Conservation (phyloP, 257 asterid species). For the Solanum lycopersicoides region DNA sequence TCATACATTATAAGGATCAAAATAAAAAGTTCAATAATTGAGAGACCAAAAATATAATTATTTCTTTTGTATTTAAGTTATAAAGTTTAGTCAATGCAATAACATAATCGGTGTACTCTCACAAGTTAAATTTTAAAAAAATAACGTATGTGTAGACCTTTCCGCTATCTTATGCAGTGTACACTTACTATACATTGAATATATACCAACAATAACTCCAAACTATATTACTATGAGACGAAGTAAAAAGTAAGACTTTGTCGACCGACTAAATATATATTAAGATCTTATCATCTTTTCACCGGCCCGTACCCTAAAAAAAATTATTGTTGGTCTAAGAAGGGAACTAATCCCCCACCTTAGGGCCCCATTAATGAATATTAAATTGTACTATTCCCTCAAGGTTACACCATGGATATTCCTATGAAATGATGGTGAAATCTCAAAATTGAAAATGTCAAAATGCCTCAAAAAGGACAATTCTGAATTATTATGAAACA, state of each 20-base stretch:
- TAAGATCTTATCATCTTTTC: not conserved
- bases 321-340: not conserved
- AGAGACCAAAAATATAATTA: not conserved
- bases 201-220: not conserved
- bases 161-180: not conserved
- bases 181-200: not conserved
- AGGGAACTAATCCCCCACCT: not conserved
- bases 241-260: not conserved
- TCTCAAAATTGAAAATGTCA: slow-evolving; percentile 6
- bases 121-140: not conserved
- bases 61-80: not conserved
- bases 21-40: not conserved
- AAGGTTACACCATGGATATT: slow-evolving; percentile 3
- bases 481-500: not conserved
- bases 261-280: not conserved
- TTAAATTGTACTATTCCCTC: slow-evolving; percentile 10
- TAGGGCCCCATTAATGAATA: slow-evolving; percentile 22
- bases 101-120: too few species aligned
- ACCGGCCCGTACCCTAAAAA: not conserved
- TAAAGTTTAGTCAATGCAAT: not conserved
- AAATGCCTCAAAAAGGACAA: not conserved
- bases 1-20: not conserved
- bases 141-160: not conserved
- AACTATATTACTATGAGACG: not conserved
- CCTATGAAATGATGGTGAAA: slow-evolving; percentile 22